These are phyloP conservation scores for Xerocomus potaroensis DNA, from an alignment of 768 basidiomycete genomes.

Conservation along the genomic window DNA sequence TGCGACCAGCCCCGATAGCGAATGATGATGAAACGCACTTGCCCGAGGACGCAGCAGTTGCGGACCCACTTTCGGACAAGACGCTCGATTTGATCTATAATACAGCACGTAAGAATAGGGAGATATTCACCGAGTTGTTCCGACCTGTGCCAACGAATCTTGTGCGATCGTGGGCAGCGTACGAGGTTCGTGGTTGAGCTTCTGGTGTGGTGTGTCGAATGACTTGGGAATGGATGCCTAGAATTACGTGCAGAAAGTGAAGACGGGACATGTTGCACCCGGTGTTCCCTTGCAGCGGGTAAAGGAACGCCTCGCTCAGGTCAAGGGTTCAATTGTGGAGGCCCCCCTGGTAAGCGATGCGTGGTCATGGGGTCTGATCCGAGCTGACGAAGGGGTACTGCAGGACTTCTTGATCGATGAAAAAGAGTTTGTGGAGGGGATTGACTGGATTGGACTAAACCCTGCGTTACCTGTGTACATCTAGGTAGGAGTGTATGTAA, in stretches of 20 bases:
- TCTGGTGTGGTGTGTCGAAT: background rate
- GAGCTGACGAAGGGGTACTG: slow-evolving; percentile 5
- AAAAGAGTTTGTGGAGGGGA: slow-evolving; percentile 61
- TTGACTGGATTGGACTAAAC: slow-evolving; percentile 71
- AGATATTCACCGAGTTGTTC: slow-evolving; percentile 85
- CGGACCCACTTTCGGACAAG: slow-evolving; percentile 70
- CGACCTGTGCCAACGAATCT: slow-evolving; percentile 81
- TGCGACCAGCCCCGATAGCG: slow-evolving; percentile 73
- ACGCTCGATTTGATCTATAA: slow-evolving; percentile 57
- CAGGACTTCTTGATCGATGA: slow-evolving; percentile 87
- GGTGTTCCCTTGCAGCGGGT: slow-evolving; percentile 62
- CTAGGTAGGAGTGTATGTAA: slow-evolving; percentile 35
- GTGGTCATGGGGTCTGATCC: background rate
- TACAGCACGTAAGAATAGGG: slow-evolving; percentile 77
- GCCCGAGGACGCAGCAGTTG: slow-evolving; percentile 60
- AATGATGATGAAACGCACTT: slow-evolving; percentile 62
- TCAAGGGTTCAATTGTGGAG: slow-evolving; percentile 72
- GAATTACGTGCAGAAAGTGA: slow-evolving; percentile 71
- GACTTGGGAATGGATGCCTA: slow-evolving; percentile 27
- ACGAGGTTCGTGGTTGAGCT: slow-evolving; percentile 51
- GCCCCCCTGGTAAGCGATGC: slow-evolving; percentile 55
- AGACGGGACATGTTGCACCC: slow-evolving; percentile 77
- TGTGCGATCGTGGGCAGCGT: slow-evolving; percentile 73
- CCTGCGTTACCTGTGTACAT: slow-evolving; percentile 80
- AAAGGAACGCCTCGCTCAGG: slow-evolving; percentile 68